Percentiles rank a stretch among this genome's conserved stretches.
Conservation (phyloP, 2,329 filamentous ascomycete genomes). For the Canariomyces notabilis region DNA sequence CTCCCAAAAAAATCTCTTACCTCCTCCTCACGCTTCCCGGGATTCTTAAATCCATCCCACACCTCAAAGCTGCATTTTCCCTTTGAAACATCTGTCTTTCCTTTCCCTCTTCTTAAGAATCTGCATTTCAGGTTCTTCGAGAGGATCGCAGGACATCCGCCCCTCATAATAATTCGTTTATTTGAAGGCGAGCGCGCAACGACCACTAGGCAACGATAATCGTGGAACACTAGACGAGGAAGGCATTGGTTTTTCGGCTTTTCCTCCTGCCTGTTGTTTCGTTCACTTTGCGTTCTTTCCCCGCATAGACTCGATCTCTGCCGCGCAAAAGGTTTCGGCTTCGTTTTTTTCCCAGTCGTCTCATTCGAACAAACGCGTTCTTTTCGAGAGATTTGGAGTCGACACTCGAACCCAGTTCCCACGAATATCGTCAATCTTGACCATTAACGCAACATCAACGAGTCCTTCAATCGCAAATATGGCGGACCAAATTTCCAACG, state of each 20-base stretch:
- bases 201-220: conserved; percentile 9
- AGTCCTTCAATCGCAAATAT: conserved; percentile 46
- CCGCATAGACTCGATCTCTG: conserved; percentile 1
- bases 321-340: conserved; percentile 4
- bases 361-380: conserved; percentile 27
- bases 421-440: neutral
- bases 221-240: conserved; percentile 12
- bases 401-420: conserved; percentile 2
- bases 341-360: conserved; percentile 20
- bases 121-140: conserved; percentile 35
- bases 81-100: conserved; percentile 34
- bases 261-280: conserved; percentile 13
- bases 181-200: conserved; percentile 14
- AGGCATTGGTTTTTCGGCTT: conserved; percentile 14
- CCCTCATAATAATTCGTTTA: conserved; percentile 25
- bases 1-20: conserved; percentile 22
- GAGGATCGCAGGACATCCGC: conserved; percentile 36
- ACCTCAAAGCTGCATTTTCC: conserved; percentile 24
- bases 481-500: conserved; percentile 71
- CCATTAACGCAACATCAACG: neutral
- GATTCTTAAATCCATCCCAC: conserved; percentile 31
- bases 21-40: conserved; percentile 26
- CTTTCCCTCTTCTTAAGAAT: conserved; percentile 43
- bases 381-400: conserved; percentile 24
- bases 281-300: conserved; percentile 14